Conservation (phyloP, 202 grass and related monocot species). For the Panicum virgatum region DNA sequence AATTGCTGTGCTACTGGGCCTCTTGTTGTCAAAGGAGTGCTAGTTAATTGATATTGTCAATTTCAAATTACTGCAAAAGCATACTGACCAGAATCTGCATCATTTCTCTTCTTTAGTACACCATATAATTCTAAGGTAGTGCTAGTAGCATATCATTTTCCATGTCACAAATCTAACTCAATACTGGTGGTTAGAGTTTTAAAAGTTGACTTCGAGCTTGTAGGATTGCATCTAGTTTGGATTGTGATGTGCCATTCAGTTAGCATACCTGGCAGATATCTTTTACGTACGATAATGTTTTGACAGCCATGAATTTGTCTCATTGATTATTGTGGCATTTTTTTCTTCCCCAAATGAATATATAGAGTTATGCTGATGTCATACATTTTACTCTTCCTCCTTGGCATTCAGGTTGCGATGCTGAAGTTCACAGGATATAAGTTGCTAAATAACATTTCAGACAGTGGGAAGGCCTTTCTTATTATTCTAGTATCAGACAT, state of each 20-base stretch:
- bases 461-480: constrained; percentile 87
- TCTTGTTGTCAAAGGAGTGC: neutral
- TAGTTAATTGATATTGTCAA: neutral
- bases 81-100: neutral
- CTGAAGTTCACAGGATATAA: constrained; percentile 99
- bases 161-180: neutral
- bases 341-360: constrained; percentile 25
- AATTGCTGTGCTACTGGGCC: constrained; percentile 1
- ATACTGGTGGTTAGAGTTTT: neutral
- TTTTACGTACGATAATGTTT: constrained; percentile 4
- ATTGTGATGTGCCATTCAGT: neutral
- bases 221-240: neutral
- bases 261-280: neutral
- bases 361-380: constrained; percentile 29
- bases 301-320: neutral
- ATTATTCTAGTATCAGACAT: constrained; percentile 93
- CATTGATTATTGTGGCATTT: neutral
- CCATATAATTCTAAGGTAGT: constrained; percentile 6
- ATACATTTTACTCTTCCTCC: constrained; percentile 36
- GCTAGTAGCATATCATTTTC: neutral
- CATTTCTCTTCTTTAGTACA: constrained; percentile 3
- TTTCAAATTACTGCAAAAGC: neutral
- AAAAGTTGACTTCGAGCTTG: neutral
- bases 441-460: constrained; percentile 84
- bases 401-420: constrained; percentile 77